phyloP scores from a whole-genome alignment of 768 basidiomycete species.

The Auricularia cornea region DNA sequence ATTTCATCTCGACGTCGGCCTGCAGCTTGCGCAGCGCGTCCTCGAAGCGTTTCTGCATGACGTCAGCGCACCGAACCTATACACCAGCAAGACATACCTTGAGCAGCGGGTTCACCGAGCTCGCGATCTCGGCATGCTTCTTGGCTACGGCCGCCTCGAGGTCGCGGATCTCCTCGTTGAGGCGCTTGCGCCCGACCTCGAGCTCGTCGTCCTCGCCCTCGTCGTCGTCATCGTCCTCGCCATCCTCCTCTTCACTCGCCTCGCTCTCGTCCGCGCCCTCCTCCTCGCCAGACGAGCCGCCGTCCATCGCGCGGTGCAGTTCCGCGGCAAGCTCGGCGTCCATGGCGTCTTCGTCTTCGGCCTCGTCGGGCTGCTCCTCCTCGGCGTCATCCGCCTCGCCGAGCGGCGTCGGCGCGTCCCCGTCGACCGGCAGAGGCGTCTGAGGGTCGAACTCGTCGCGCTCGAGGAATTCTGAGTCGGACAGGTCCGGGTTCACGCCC shows the following conservation, averaged over 20 bases:
- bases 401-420: conserved; percentile 49
- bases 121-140: conserved; percentile 76
- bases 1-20: conserved; percentile 79
- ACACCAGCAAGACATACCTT: conserved; percentile 45
- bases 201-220: conserved; percentile 76
- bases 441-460: conserved; percentile 50
- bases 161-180: conserved; percentile 86
- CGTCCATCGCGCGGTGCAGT: conserved; percentile 75
- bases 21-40: conserved; percentile 84
- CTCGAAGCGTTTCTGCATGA: conserved; percentile 76
- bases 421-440: conserved; percentile 58
- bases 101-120: conserved; percentile 80
- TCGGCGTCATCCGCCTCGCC: conserved; percentile 49
- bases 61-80: neutral
- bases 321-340: conserved; percentile 86
- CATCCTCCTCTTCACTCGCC: conserved; percentile 55
- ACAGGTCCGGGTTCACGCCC: conserved; percentile 83
- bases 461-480: conserved; percentile 81
- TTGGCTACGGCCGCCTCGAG: conserved; percentile 80
- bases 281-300: conserved; percentile 39
- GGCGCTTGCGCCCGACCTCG: conserved; percentile 62
- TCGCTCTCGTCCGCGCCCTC: conserved; percentile 60
- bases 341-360: conserved; percentile 51
- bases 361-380: conserved; percentile 51
- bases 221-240: conserved; percentile 39